Evolutionary conservation across 164 flowering plant species (phyloP).

Genomic region (Vitis labrusca): DNA sequence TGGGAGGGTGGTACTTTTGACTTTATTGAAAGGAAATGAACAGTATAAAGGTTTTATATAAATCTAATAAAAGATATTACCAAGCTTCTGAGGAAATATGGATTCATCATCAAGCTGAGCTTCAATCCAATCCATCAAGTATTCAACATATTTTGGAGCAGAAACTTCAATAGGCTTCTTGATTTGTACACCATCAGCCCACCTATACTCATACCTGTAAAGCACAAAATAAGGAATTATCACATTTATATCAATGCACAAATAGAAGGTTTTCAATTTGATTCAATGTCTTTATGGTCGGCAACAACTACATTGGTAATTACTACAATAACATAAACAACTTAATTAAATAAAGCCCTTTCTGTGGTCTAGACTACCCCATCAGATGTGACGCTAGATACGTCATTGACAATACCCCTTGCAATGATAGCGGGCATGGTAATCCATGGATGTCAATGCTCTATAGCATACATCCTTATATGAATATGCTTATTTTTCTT

Average conservation of each 20-base stretch:
- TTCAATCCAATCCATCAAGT: conserved; percentile 98
- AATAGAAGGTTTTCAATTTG: no score
- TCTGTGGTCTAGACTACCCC: conserved; percentile 78
- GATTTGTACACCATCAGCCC: conserved; percentile 98
- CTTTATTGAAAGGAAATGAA: not conserved
- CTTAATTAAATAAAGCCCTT: conserved; percentile 44
- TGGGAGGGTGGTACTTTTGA: not conserved
- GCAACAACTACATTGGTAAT: no score
- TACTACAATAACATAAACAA: no score
- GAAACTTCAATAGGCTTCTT: conserved; percentile 99
- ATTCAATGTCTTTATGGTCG: no score
- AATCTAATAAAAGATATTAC: conserved; percentile 35
- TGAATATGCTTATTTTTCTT: no score
- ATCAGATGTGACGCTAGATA: conserved; percentile 58
- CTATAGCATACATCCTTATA: no score
- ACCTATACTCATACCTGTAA: conserved; percentile 90
- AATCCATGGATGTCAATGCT: no score
- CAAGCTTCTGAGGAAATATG: conserved; percentile 95
- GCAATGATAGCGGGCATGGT: conserved; percentile 57
- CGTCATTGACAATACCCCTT: conserved; percentile 67
- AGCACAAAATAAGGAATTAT: conserved; percentile 12
- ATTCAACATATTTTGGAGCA: conserved; percentile 99
- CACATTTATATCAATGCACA: not conserved
- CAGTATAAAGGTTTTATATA: not conserved
- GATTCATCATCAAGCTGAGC: conserved; percentile 93